These are phyloP conservation scores for Xylaria multiplex DNA, from an alignment of 2,329 filamentous ascomycete species.

Conservation along the genomic window DNA sequence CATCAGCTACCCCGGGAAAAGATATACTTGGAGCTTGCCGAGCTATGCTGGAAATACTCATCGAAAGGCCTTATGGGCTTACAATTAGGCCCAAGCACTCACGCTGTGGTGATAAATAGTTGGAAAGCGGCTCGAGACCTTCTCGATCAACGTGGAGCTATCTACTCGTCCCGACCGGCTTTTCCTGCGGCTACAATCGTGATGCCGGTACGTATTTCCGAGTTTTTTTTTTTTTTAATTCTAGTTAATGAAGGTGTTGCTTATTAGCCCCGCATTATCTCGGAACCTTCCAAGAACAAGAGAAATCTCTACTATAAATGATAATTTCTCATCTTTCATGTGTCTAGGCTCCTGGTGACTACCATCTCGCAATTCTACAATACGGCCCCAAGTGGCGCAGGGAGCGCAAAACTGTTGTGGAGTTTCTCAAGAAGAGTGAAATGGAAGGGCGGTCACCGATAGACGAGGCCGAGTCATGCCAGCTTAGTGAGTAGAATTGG, in stretches of 20 bases:
- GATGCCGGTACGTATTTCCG: slow-evolving; percentile 22
- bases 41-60: slow-evolving; percentile 34
- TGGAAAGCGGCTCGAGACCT: slow-evolving; percentile 41
- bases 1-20: slow-evolving; percentile 39
- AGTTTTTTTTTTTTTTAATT: background rate
- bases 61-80: slow-evolving; percentile 40
- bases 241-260: background rate
- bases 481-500: slow-evolving; percentile 33
- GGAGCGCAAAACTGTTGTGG: slow-evolving; percentile 36
- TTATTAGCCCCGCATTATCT: background rate
- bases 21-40: slow-evolving; percentile 36
- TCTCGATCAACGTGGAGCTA: slow-evolving; percentile 39
- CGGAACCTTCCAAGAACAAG: background rate
- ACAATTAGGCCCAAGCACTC: slow-evolving; percentile 35
- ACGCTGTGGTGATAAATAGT: slow-evolving; percentile 39
- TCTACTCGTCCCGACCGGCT: slow-evolving; percentile 41
- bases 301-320: background rate
- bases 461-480: slow-evolving; percentile 39
- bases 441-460: slow-evolving; percentile 32
- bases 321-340: background rate
- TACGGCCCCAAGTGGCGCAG: slow-evolving; percentile 40
- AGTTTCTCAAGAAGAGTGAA: slow-evolving; percentile 37
- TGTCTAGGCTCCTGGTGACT: slow-evolving; percentile 32
- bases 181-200: slow-evolving; percentile 32
- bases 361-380: slow-evolving; percentile 36